These are phyloP conservation scores for Metarhizium guizhouense DNA, from an alignment of 2,329 filamentous ascomycete genomes.

Conservation along the genomic window DNA sequence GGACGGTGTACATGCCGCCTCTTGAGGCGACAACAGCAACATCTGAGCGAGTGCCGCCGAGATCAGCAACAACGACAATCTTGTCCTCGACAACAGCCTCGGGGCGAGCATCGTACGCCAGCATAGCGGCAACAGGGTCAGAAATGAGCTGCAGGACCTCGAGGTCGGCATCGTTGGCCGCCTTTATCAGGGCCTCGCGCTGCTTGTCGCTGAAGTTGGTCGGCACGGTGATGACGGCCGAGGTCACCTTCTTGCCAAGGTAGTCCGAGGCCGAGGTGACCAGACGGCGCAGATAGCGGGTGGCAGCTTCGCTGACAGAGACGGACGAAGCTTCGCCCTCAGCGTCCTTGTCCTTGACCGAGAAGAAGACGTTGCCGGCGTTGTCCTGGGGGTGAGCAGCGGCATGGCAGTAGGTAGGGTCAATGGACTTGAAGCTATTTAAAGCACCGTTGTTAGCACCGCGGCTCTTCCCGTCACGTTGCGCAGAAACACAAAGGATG, in stretches of 20 bases:
- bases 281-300: constrained; percentile 76
- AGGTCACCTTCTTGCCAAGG: constrained; percentile 84
- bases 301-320: constrained; percentile 70
- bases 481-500: neutral
- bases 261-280: constrained; percentile 81
- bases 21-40: constrained; percentile 83
- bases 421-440: constrained; percentile 79
- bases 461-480: neutral
- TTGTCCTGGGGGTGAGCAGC: constrained; percentile 80
- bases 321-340: constrained; percentile 58
- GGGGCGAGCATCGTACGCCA: constrained; percentile 84
- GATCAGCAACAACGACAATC: constrained; percentile 80
- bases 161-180: constrained; percentile 71
- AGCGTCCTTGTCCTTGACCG: constrained; percentile 64
- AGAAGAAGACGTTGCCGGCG: constrained; percentile 67
- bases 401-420: constrained; percentile 88
- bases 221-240: constrained; percentile 88
- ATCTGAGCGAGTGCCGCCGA: constrained; percentile 88
- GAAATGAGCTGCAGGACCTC: constrained; percentile 89
- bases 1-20: constrained; percentile 91
- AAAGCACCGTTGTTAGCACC: neutral
- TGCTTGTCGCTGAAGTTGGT: constrained; percentile 89
- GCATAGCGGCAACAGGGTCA: constrained; percentile 79
- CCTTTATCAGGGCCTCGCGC: constrained; percentile 67
- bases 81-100: constrained; percentile 73